Conservation (phyloP, 2,329 filamentous ascomycete genomes). For the Microdochium nivale region DNA sequence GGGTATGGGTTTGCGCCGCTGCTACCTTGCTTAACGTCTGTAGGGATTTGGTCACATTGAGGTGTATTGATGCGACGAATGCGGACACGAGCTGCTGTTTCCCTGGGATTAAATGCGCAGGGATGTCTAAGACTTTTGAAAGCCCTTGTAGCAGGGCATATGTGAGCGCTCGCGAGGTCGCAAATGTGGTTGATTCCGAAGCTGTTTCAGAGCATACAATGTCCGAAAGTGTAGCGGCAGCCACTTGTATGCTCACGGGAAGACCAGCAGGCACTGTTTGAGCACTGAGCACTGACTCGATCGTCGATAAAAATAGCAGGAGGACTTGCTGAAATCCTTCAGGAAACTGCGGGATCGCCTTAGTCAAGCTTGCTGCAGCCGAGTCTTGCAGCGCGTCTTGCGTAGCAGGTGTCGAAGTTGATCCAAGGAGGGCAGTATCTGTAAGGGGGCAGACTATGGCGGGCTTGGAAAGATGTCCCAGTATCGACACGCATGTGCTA, state of each 20-base stretch:
- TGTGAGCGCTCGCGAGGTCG: slow-evolving; percentile 31
- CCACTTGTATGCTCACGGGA: slow-evolving; percentile 17
- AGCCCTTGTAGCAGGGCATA: slow-evolving; percentile 20
- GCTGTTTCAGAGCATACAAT: slow-evolving; percentile 38
- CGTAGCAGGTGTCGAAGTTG: slow-evolving; percentile 2
- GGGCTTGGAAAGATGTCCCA: slow-evolving; percentile 14
- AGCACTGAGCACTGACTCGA: slow-evolving; percentile 13
- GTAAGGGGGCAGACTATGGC: slow-evolving; percentile 15
- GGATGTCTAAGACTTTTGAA: slow-evolving; percentile 8
- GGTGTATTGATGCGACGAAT: slow-evolving; percentile 18
- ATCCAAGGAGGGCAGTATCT: slow-evolving; percentile 8
- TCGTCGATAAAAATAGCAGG: slow-evolving; percentile 13
- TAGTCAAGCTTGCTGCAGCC: slow-evolving; percentile 14
- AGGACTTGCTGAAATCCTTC: slow-evolving; percentile 20
- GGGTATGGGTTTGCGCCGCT: slow-evolving; percentile 1
- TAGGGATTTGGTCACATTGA: slow-evolving; percentile 10
- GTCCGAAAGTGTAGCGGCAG: slow-evolving; percentile 36
- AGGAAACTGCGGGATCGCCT: slow-evolving; percentile 16
- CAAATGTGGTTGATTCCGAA: slow-evolving; percentile 16
- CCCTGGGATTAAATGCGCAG: background rate
- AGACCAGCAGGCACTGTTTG: slow-evolving; percentile 7
- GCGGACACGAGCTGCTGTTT: slow-evolving; percentile 4
- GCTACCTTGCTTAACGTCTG: slow-evolving; percentile 2
- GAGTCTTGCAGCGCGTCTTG: slow-evolving; percentile 14
- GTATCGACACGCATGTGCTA: slow-evolving; percentile 14